Evolutionary conservation across 805 yeast genomes (phyloP).

Genomic region (Saccharomyces eubayanus): DNA sequence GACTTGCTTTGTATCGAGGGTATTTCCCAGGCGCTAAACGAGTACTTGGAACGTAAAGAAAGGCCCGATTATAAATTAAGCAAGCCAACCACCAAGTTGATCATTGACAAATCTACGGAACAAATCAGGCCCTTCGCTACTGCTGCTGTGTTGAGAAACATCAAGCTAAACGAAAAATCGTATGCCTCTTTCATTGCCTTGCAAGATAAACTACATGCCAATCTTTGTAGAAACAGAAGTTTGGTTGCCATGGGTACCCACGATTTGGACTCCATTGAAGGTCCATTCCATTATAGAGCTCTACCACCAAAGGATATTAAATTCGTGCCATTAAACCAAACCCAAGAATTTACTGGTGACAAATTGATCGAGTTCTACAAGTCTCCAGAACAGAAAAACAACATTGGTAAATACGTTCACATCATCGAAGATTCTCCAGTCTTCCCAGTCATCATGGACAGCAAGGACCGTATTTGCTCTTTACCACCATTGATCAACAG

Average conservation of each 20-base stretch:
- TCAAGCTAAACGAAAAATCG: slow-evolving; percentile 71
- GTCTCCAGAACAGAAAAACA: slow-evolving; percentile 65
- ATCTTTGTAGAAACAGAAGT: slow-evolving; percentile 93
- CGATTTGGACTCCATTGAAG: slow-evolving; percentile 70
- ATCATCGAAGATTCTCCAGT: slow-evolving; percentile 83
- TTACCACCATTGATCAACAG: slow-evolving; percentile 97
- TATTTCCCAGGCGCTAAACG: slow-evolving; percentile 88
- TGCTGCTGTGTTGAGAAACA: slow-evolving; percentile 83
- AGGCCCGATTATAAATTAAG: slow-evolving; percentile 62
- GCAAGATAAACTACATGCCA: slow-evolving; percentile 93
- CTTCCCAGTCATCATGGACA: slow-evolving; percentile 82
- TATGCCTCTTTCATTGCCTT: slow-evolving; percentile 92
- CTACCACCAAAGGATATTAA: slow-evolving; percentile 67
- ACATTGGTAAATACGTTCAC: slow-evolving; percentile 80
- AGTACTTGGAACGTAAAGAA: slow-evolving; percentile 62
- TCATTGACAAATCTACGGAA: slow-evolving; percentile 66
- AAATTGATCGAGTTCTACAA: slow-evolving; percentile 78
- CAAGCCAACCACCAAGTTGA: slow-evolving; percentile 57
- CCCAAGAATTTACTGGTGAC: slow-evolving; percentile 60
- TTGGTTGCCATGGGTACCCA: slow-evolving; percentile 98
- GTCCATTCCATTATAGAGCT: slow-evolving; percentile 85
- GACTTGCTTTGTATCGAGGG: slow-evolving; percentile 98
- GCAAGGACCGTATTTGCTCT: slow-evolving; percentile 70
- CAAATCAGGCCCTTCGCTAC: slow-evolving; percentile 87
- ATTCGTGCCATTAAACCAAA: slow-evolving; percentile 70